Base-by-base conservation (phyloP, 2,329 filamentous ascomycete genomes). In the Ramichloridium luteum region DNA sequence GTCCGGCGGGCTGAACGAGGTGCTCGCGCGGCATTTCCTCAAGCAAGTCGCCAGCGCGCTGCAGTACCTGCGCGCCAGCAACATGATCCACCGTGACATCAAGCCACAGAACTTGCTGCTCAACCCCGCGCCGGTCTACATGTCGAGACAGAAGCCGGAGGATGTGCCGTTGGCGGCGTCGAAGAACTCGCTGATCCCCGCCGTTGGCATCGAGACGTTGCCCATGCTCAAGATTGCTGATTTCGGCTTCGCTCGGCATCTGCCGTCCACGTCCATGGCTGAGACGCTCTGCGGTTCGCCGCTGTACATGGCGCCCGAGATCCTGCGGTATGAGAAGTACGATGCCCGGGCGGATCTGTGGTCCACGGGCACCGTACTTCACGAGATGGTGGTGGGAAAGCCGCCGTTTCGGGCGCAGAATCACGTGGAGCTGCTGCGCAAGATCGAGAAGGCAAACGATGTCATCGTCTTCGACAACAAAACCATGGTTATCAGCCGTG, bases 141-240 rank as follows among this genome's bases (percentile, higher is more conserved):
- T 81, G 53, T 65, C 77, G 35, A 67, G 71, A 35, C 66, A 70
- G 28, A 62, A 65, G 36, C 70, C 72, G 33, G 67, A 74, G 37
- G 64, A 68, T 18, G 71, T 79, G 37, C 77, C 81, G 12, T 76
- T 90, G 36, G 76, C 90, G 54, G 80, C 77, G 31, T 86, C 80
- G 48, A 76, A 80, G 26, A 75, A 86, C 52, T 86, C 84, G 1
- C 65, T 90, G 34, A 80, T 83, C 27, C 85, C 88, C 3, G 72
- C 78, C 15, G 77, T 78, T 15, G 90, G 90, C 5, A 64, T 98
- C 16, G 68, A 74, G 32, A 90, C 85, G 12, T 61, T 98, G 25
- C 90, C 90, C 4, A 92, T 96, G 79, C 72, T 98, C 38, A 98
- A 98, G 62, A 77, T 98, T 47, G 90, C 90, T 35, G 90, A 98